Evolutionary conservation across 495 filamentous ascomycete genomes (phyloP).

Genomic region (Elaphomyces granulatus): DNA sequence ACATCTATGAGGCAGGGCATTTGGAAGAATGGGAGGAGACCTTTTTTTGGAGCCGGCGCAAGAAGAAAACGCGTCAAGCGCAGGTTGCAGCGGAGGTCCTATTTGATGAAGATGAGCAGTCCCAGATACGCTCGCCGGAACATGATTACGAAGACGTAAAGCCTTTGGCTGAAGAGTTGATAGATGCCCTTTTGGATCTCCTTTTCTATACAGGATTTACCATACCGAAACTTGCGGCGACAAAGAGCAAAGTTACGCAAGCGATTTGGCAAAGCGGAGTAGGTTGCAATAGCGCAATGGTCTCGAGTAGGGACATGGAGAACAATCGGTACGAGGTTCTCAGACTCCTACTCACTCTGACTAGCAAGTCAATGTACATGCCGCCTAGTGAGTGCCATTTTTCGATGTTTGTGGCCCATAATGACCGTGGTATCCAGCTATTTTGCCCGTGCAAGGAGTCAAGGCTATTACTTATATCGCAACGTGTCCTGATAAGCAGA

Average conservation of each 20-base stretch:
- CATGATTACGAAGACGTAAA: slow-evolving; percentile 69
- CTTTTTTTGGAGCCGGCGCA: slow-evolving; percentile 79
- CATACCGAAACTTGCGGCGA: slow-evolving; percentile 48
- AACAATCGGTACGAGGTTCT: slow-evolving; percentile 84
- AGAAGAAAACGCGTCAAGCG: slow-evolving; percentile 40
- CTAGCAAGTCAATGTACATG: slow-evolving; percentile 87
- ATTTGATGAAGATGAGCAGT: slow-evolving; percentile 59
- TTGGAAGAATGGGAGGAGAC: slow-evolving; percentile 77
- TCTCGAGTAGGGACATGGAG: slow-evolving; percentile 79
- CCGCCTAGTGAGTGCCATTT: slow-evolving; percentile 45
- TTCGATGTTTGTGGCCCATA: neutral
- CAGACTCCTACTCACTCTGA: slow-evolving; percentile 70
- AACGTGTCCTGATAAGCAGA: slow-evolving; percentile 78
- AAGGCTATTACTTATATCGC: slow-evolving; percentile 81
- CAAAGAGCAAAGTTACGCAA: slow-evolving; percentile 72
- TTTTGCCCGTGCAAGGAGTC: slow-evolving; percentile 73
- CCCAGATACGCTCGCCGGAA: slow-evolving; percentile 25
- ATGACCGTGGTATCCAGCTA: slow-evolving; percentile 24
- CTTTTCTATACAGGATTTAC: slow-evolving; percentile 89
- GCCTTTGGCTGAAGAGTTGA: slow-evolving; percentile 83
- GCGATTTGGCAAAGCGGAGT: slow-evolving; percentile 98
- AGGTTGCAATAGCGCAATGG: slow-evolving; percentile 80
- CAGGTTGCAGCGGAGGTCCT: slow-evolving; percentile 56
- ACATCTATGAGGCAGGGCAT: slow-evolving; percentile 80
- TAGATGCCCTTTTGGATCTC: slow-evolving; percentile 79